phyloP scores from a whole-genome alignment of 441 rosid genomes.

The Eutrema salsugineum region DNA sequence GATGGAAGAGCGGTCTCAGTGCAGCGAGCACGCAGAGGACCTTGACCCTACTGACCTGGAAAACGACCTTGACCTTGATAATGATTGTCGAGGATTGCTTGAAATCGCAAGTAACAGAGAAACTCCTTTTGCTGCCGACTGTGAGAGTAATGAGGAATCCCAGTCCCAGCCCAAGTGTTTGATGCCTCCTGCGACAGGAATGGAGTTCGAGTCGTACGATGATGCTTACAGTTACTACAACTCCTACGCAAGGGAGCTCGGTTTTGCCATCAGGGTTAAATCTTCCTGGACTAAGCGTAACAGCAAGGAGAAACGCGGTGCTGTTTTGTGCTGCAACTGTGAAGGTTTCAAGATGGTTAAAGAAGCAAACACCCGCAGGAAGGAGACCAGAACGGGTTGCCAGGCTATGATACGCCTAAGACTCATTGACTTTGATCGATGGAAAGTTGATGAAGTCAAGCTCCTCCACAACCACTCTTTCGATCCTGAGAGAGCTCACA shows the following conservation, averaged over 20 bases:
- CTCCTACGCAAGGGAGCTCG: slow-evolving; percentile 69
- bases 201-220: slow-evolving; percentile 88
- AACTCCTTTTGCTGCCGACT: no score
- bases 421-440: slow-evolving; percentile 59
- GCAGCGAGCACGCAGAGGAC: no score
- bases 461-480: slow-evolving; percentile 84
- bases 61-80: no score
- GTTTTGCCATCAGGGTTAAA: slow-evolving; percentile 85
- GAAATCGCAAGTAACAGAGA: no score
- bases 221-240: slow-evolving; percentile 86
- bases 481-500: slow-evolving; percentile 73
- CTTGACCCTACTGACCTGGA: no score
- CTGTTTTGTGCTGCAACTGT: slow-evolving; percentile 91
- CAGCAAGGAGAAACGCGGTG: slow-evolving; percentile 99
- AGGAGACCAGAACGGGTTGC: slow-evolving; percentile 90
- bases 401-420: slow-evolving; percentile 86
- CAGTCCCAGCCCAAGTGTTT: no score
- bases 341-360: slow-evolving; percentile 87
- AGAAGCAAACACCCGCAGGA: slow-evolving; percentile 67
- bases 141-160: no score
- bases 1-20: no score
- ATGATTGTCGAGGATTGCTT: no score
- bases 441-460: slow-evolving; percentile 85
- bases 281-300: slow-evolving; percentile 96
- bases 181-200: slow-evolving; percentile 52